Base-by-base conservation (phyloP, 169 alveolate species). In the Eimeria acervulina region DNA sequence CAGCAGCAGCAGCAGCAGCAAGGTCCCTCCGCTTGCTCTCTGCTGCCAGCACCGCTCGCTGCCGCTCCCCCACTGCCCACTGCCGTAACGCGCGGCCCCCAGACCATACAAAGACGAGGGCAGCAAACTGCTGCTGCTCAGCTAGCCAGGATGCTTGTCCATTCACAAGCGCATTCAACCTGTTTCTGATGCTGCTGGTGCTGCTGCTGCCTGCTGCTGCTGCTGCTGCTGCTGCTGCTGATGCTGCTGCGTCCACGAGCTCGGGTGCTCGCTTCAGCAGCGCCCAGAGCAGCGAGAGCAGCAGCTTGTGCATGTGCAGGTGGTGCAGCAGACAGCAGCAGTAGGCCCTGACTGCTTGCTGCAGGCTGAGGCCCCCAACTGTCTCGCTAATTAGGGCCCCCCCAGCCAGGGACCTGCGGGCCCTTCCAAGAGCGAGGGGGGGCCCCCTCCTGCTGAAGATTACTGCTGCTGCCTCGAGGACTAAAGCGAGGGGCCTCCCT, bases 41-140 rank as follows among this genome's bases (percentile, higher is more conserved):
- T 31, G 89, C 92, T 10, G 74, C 84, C 7, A 78, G 21, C 52
- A 81, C 93, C 42, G 72, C 40, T 80, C 90, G 80, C 80, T 93
- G 96, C 66, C 96, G 26, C 80, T 93, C 96, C 36, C 85, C 42
- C 74, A 93, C 88, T 38, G 87, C 96, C 96, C 96, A 81, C 85
- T 80, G 96, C 42, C 96, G 38, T 83, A 80, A 33, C 44, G 81
- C 40, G 40, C 96, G 93, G 8, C 92, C 90, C 52, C 87, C 93
- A 7, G 87, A 28, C 96, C 96, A 93, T 42, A 93, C 89, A 19
- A 26, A 93, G 33, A 93, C 92, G 7, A 51, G 52, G 15, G 96
- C 93, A 40, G 90, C 96, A 63, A 83, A 83, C 63, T 83, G 87
- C 88, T 59, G 38, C 88, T 59, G 40, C 44, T 52, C 89, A 1